Evolutionary conservation across 495 filamentous ascomycete species (phyloP), one percentile per base, ranked within the genome.

Genomic region (Trypethelium eluteriae): DNA sequence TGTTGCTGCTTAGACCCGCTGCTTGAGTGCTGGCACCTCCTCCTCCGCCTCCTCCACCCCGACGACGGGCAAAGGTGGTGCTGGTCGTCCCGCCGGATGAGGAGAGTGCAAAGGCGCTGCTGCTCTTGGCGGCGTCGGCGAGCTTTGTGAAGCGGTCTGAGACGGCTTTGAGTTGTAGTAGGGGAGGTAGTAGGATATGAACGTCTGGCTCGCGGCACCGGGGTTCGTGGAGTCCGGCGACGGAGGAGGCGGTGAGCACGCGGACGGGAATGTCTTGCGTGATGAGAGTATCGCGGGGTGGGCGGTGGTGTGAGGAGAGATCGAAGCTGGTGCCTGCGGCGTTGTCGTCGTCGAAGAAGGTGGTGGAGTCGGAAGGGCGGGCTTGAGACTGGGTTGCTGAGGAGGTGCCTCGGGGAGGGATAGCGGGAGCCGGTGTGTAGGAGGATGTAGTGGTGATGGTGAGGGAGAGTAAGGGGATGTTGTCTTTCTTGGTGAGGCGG

Each of bases 181-280:
- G 78, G 0, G 88, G 85, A 0, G 94, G 94, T 0, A 98, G 84
- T 44, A 90, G 84, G 76, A 98, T 93, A 77, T 98, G 89, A 1
- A 96, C 92, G 73, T 98, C 93, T 50, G 93, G 92, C 71, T 97
- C 92, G 34, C 91, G 87, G 63, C 91, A 91, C 64, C 85, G 86
- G 14, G 94, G 94, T 76, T 98, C 93, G 75, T 93, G 90, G 47
- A 97, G 86, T 14, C 85, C 88, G 64, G 92, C 89, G 1, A 98
- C 91, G 0, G 85, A 87, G 18, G 85, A 83, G 1, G 89, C 84
- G 69, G 88, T 87, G 3, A 98, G 84, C 3, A 98, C 91, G 3
- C 91, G 86, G 62, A 97, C 86, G n/a, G 95, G 94, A 36, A 98
- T 85, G 76, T 97, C 92, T 73, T 98, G 95, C n/a, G 92, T 96